phyloP scores from a whole-genome alignment of 306 rosid species.

The Prinsepia uniflora region DNA sequence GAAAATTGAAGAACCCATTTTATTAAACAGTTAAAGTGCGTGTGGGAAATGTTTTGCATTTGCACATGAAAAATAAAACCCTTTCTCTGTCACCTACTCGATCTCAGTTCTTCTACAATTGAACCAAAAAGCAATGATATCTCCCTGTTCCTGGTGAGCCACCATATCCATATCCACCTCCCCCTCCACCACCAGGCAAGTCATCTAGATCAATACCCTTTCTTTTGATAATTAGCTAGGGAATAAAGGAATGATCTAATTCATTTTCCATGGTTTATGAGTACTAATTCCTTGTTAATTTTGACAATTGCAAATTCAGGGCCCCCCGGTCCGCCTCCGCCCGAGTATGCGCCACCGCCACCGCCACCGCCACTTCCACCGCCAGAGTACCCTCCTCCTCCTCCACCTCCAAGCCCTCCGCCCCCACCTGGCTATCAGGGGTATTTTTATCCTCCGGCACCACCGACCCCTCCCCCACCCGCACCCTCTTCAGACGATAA shows the following conservation, averaged over 20 bases:
- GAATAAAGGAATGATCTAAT: too few species aligned
- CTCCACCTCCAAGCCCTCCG: constrained; percentile 10
- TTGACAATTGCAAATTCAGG: not conserved
- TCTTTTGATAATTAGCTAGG: too few species aligned
- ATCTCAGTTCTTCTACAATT: too few species aligned
- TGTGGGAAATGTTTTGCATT: too few species aligned
- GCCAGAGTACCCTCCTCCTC: not conserved
- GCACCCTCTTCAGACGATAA: not conserved
- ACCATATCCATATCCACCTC: not conserved
- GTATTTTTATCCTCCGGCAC: not conserved
- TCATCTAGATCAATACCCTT: not conserved
- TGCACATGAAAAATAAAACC: not conserved
- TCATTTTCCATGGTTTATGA: too few species aligned
- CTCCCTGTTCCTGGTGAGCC: constrained; percentile 12
- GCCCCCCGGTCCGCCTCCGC: not conserved
- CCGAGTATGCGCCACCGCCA: not conserved
- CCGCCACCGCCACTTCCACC: too few species aligned
- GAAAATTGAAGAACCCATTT: too few species aligned
- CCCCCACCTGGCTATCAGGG: constrained; percentile 2
- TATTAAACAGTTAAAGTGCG: too few species aligned
- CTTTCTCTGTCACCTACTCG: too few species aligned
- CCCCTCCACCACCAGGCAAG: constrained; percentile 5
- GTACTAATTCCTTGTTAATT: not conserved
- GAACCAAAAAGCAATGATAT: constrained; percentile 8
- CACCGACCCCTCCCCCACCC: not conserved